Base-by-base conservation (phyloP, 345 rosid genomes). In the Populus deltoides region DNA sequence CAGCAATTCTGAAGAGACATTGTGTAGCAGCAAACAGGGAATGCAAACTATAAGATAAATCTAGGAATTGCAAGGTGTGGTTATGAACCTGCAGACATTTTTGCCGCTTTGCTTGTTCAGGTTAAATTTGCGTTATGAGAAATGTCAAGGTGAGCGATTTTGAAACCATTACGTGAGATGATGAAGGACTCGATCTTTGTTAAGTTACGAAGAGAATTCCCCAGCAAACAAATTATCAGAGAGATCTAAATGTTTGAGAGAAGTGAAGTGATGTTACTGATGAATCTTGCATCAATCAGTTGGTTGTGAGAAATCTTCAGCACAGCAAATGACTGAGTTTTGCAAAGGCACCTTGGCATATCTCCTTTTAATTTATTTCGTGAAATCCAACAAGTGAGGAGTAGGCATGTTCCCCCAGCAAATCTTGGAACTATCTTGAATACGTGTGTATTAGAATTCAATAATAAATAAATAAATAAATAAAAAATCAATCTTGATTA, bases 11-110 rank as follows among this genome's bases (percentile, higher is more conserved):
- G 57, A 49, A 43, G 70, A 49, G 33, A 33, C 29, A 66, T 66
- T 76, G 69, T 55, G 17, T 3, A 76, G 15, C 51, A 81, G 39
- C 80, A 73, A 81, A 38, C 61, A 41, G 55, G 79, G 79, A 29
- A 76, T 38, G 39, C 18, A 45, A 29, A 11, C 53, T 65, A 25
- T 43, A 2, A 49, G 77, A 72, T n/a, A 76, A 47, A 72, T 80
- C 73, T 29, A 80, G 75, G 53, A 12, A 35, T 5, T 35, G 25
- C 29, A 41, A 61, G n/a, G 66, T 24, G 51, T 41, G 47, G 74
- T 76, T 8, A 76, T 17, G 73, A 76, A 81, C 24, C 53, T 66
- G 13, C 70, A 76, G 8, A 72, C 1, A 5, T 5, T 74, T 15
- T 7, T 74, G 57, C 70, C 61, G 29, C 70, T 63, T 74, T 22